phyloP scores from a whole-genome alignment of 768 basidiomycete species.

The Dioszegia crocea region DNA sequence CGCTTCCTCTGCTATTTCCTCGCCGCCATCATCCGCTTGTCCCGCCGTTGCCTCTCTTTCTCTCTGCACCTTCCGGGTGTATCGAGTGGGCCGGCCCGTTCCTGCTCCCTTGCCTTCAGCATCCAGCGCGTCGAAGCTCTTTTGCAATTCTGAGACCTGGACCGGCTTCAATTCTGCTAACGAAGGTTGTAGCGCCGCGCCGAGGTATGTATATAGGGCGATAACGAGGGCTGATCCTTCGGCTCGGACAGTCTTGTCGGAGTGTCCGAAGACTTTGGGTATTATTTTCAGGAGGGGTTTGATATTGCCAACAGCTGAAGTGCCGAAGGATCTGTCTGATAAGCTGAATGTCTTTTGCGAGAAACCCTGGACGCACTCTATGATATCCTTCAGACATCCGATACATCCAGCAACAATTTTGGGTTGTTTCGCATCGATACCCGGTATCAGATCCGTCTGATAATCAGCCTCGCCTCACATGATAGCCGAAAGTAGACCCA shows the following conservation, averaged over 20 bases:
- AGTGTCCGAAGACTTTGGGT: conserved; percentile 90
- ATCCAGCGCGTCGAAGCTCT: conserved; percentile 78
- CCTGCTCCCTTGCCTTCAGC: conserved; percentile 82
- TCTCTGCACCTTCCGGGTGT: conserved; percentile 72
- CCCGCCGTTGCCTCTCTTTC: conserved; percentile 53
- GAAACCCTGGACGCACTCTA: conserved; percentile 66
- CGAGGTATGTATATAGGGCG: conserved; percentile 79
- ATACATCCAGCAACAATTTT: conserved; percentile 82
- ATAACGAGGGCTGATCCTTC: conserved; percentile 78
- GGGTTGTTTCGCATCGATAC: conserved; percentile 86
- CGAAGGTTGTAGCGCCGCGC: conserved; percentile 74
- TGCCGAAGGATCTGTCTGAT: conserved; percentile 70
- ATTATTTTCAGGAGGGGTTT: conserved; percentile 77
- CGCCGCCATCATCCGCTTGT: conserved; percentile 51
- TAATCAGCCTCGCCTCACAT: background rate
- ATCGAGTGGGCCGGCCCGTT: conserved; percentile 68
- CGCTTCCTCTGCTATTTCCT: conserved; percentile 37
- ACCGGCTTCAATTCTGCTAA: conserved; percentile 90
- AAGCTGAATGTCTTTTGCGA: background rate
- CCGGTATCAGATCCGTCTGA: conserved; percentile 74
- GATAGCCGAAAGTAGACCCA: conserved; percentile 54
- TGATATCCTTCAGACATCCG: conserved; percentile 71
- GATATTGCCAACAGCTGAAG: conserved; percentile 56
- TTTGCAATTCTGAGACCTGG: conserved; percentile 91
- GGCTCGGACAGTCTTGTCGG: conserved; percentile 89